Percentiles rank a stretch among this genome's conserved stretches.
These are phyloP conservation scores for Mycena maculata DNA, from an alignment of 768 basidiomycete genomes.

Conservation along the genomic window DNA sequence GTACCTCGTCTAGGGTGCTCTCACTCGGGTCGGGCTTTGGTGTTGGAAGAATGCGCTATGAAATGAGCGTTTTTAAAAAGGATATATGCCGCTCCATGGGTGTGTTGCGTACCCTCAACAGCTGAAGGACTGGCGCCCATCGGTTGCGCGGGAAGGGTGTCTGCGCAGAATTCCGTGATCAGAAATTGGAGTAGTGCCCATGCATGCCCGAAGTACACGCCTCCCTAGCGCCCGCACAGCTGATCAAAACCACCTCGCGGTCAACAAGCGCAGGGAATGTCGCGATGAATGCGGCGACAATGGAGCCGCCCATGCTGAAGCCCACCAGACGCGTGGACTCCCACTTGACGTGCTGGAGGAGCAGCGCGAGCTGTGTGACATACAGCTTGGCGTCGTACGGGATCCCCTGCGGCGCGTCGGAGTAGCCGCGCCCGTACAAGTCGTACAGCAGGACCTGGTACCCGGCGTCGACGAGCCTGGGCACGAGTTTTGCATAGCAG, in stretches of 20 bases:
- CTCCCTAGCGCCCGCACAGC: constrained; percentile 59
- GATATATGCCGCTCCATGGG: not conserved
- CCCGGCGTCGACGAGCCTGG: constrained; percentile 56
- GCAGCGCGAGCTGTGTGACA: constrained; percentile 64
- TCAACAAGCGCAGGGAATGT: constrained; percentile 63
- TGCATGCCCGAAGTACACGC: constrained; percentile 33
- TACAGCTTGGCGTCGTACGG: constrained; percentile 57
- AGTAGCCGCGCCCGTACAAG: constrained; percentile 68
- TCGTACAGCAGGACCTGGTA: constrained; percentile 67
- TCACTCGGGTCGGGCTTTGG: too few species aligned
- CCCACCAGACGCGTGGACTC: constrained; percentile 55
- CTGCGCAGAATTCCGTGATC: not conserved
- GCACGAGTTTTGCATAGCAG: constrained; percentile 62
- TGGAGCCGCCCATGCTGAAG: constrained; percentile 65
- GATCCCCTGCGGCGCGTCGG: constrained; percentile 62
- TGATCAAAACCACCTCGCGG: constrained; percentile 58
- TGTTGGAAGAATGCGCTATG: not conserved
- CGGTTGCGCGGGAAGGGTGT: not conserved
- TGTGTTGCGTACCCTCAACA: not conserved
- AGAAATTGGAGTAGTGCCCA: not conserved
- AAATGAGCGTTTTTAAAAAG: not conserved
- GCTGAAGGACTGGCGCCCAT: not conserved
- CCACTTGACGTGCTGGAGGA: constrained; percentile 67
- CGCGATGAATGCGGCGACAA: constrained; percentile 60
- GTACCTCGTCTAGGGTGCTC: constrained; percentile 5